phyloP scores from a whole-genome alignment of 352 stramenopile species.

The Phytophthora pini region DNA sequence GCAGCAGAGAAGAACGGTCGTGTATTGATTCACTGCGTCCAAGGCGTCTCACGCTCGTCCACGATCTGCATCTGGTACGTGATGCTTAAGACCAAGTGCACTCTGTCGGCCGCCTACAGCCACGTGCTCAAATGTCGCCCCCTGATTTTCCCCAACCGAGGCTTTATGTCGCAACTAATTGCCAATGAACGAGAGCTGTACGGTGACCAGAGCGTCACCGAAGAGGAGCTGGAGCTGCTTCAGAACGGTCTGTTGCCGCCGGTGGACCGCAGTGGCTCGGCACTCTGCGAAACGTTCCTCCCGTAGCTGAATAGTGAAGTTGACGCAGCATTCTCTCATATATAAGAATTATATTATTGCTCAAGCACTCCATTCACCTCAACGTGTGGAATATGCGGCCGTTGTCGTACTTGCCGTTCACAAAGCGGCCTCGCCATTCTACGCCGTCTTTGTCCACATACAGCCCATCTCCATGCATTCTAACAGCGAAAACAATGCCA shows the following conservation, averaged over 20 bases:
- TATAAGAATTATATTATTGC: slow-evolving; percentile 35
- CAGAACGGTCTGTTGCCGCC: slow-evolving; percentile 69
- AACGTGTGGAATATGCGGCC: slow-evolving; percentile 80
- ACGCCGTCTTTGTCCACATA: slow-evolving; percentile 85
- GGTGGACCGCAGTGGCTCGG: slow-evolving; percentile 66
- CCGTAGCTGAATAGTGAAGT: slow-evolving; percentile 26
- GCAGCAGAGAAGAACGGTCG: slow-evolving; percentile 38
- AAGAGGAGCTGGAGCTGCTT: slow-evolving; percentile 73
- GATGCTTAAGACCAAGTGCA: slow-evolving; percentile 76
- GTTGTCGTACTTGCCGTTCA: slow-evolving; percentile 89
- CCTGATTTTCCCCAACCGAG: slow-evolving; percentile 81
- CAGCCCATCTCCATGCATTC: slow-evolving; percentile 76
- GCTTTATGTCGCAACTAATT: slow-evolving; percentile 84
- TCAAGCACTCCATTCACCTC: slow-evolving; percentile 38
- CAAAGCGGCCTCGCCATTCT: slow-evolving; percentile 67
- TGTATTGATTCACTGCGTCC: slow-evolving; percentile 86
- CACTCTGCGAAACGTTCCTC: slow-evolving; percentile 54
- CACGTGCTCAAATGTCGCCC: slow-evolving; percentile 80
- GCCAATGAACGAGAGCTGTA: slow-evolving; percentile 72
- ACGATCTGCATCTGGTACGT: slow-evolving; percentile 85
- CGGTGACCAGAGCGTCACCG: slow-evolving; percentile 64
- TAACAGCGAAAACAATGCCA: slow-evolving; percentile 34
- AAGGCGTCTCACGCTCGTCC: slow-evolving; percentile 79
- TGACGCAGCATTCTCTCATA: slow-evolving; percentile 16
- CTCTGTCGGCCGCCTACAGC: slow-evolving; percentile 77